Conservation (phyloP, 129 eudicot species). For the Tanacetum coccineum region DNA sequence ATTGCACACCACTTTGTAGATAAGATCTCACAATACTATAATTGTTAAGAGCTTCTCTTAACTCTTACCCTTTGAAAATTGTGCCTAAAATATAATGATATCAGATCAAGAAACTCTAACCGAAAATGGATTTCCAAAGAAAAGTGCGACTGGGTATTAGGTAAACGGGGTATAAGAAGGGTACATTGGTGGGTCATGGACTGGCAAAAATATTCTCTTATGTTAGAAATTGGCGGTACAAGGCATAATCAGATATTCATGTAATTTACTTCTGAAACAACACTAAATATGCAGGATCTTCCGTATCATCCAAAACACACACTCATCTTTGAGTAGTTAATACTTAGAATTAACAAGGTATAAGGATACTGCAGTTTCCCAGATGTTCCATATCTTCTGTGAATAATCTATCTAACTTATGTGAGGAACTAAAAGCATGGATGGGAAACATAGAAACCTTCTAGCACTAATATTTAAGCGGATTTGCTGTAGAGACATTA, state of each 20-base stretch:
- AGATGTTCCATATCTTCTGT: neutral
- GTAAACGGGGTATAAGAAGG: too few relatives aligned
- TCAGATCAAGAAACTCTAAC: neutral
- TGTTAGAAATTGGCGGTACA: too few relatives aligned
- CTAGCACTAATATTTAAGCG: neutral
- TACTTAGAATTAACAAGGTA: neutral
- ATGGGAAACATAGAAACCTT: neutral
- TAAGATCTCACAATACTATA: neutral
- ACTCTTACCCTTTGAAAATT: neutral
- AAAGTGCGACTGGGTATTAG: neutral
- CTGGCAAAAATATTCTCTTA: too few relatives aligned
- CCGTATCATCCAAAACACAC: neutral
- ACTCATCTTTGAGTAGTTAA: neutral
- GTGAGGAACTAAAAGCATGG: neutral
- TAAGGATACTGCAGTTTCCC: constrained; percentile 4
- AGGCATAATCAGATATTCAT: too few relatives aligned
- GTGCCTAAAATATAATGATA: neutral
- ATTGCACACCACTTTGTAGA: neutral
- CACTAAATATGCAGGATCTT: neutral
- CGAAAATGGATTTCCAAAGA: neutral
- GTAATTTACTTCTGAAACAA: neutral
- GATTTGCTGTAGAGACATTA: neutral
- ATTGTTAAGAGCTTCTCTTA: neutral
- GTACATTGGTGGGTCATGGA: too few relatives aligned
- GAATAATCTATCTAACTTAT: too few relatives aligned